phyloP scores from a whole-genome alignment of 495 filamentous ascomycete genomes.

The Parathielavia appendiculata region DNA sequence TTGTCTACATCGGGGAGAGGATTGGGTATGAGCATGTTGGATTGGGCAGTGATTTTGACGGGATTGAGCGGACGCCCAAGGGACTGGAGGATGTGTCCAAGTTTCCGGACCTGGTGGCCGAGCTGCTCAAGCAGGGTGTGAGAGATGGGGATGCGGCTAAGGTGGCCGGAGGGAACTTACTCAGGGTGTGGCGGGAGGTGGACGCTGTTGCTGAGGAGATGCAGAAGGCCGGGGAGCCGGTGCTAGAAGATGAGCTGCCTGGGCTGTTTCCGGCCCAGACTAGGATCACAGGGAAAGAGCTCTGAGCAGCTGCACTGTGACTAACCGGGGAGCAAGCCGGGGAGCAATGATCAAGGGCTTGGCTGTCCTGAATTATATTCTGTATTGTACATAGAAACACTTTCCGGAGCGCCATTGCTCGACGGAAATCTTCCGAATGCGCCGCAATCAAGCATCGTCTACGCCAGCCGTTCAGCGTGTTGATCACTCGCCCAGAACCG shows the following conservation, averaged over 20 bases:
- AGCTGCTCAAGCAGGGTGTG: conserved; percentile 62
- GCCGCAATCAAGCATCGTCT: background rate
- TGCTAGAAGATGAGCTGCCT: conserved; percentile 56
- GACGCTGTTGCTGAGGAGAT: conserved; percentile 59
- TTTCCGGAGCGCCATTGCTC: background rate
- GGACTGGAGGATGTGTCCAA: conserved; percentile 76
- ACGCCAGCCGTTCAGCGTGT: background rate
- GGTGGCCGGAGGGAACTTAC: conserved; percentile 66
- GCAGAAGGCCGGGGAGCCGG: conserved; percentile 52
- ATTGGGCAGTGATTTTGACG: conserved; percentile 71
- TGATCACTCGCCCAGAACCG: background rate
- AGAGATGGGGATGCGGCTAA: conserved; percentile 61
- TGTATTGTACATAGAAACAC: conserved; percentile 10
- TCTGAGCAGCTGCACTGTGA: background rate
- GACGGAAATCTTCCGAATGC: background rate
- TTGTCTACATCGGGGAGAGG: conserved; percentile 61
- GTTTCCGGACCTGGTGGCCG: conserved; percentile 73
- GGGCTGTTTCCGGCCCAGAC: conserved; percentile 12
- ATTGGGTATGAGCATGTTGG: conserved; percentile 74
- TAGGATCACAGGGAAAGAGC: background rate
- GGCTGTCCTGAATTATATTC: background rate
- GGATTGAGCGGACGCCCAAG: conserved; percentile 51
- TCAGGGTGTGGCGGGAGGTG: conserved; percentile 71
- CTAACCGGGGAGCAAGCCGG: background rate
- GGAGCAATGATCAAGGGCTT: background rate